Percentiles rank a stretch among this genome's conserved stretches.
Evolutionary conservation across 1,284 basidiomycete genomes (phyloP).

Genomic region (Leccinum fuscescens): DNA sequence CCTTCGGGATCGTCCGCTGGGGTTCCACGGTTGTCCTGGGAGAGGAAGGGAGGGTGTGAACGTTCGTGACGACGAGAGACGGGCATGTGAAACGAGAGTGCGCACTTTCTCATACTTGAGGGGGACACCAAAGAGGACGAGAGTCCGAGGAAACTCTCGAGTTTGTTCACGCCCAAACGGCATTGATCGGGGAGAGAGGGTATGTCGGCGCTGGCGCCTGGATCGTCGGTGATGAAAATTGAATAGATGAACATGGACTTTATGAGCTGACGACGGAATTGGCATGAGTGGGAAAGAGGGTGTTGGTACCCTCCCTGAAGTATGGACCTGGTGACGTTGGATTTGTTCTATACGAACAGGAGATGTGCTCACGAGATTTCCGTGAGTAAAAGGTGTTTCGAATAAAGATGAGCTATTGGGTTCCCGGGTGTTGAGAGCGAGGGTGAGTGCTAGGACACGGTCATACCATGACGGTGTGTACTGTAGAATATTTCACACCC

Average conservation of each 20-base stretch:
- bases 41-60: background rate
- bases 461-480: background rate
- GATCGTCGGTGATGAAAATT: constrained; percentile 93
- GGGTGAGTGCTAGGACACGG: too few species aligned
- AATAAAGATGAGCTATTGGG: too few species aligned
- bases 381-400: constrained; percentile 14
- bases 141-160: constrained; percentile 83
- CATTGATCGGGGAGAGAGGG: constrained; percentile 81
- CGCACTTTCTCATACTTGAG: constrained; percentile 78
- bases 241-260: constrained; percentile 98
- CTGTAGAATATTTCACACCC: constrained; percentile 33
- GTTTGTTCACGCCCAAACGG: constrained; percentile 91
- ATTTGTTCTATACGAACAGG: background rate
- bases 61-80: background rate
- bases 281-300: constrained; percentile 83
- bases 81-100: background rate
- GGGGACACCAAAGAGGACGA: constrained; percentile 96
- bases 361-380: constrained; percentile 27
- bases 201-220: constrained; percentile 78
- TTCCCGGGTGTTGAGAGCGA: too few species aligned
- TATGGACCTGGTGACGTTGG: constrained; percentile 54
- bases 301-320: constrained; percentile 93
- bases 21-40: constrained; percentile 78
- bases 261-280: constrained; percentile 70
- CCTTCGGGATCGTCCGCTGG: constrained; percentile 89